Evolutionary conservation across 2,329 filamentous ascomycete species (phyloP).

Genomic region (Stylonectria norvegica): DNA sequence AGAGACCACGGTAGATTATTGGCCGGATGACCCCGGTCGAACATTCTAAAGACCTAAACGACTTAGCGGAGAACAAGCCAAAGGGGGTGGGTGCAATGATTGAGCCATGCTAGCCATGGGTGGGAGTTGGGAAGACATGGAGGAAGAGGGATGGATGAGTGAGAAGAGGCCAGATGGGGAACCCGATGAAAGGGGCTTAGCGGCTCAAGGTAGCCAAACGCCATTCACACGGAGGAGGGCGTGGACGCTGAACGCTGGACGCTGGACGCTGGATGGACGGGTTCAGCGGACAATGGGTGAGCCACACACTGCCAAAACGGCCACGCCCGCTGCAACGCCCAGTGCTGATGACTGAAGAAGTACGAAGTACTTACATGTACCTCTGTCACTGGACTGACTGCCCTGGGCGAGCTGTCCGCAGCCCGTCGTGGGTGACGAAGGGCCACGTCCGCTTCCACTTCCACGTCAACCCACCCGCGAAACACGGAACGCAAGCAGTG

Average conservation of each 20-base stretch:
- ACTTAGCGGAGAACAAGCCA: constrained; percentile 6
- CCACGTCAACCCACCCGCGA: constrained; percentile 3
- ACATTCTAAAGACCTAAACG: constrained; percentile 20
- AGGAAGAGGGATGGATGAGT: constrained; percentile 2
- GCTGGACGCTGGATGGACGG: background rate
- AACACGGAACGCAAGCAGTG: constrained; percentile 4
- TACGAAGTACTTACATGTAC: too few relatives aligned
- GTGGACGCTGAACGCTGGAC: background rate
- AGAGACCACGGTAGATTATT: constrained; percentile 17
- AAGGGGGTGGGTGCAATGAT: constrained; percentile 7
- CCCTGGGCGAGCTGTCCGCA: too few relatives aligned
- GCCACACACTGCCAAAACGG: background rate
- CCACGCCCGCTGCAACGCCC: too few relatives aligned
- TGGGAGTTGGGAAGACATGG: too few relatives aligned
- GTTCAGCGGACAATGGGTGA: too few relatives aligned
- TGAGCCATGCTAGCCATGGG: too few relatives aligned
- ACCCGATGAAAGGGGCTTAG: constrained; percentile 24
- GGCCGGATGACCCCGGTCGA: constrained; percentile 19
- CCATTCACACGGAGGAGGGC: too few relatives aligned
- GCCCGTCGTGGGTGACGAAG: constrained; percentile 10
- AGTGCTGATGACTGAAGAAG: too few relatives aligned
- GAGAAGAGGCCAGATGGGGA: constrained; percentile 20
- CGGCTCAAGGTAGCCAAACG: constrained; percentile 1
- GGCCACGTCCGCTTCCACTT: too few relatives aligned
- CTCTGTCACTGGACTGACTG: too few relatives aligned